Conservation (phyloP, 352 stramenopile species). For the Globisporangium irregulare region DNA sequence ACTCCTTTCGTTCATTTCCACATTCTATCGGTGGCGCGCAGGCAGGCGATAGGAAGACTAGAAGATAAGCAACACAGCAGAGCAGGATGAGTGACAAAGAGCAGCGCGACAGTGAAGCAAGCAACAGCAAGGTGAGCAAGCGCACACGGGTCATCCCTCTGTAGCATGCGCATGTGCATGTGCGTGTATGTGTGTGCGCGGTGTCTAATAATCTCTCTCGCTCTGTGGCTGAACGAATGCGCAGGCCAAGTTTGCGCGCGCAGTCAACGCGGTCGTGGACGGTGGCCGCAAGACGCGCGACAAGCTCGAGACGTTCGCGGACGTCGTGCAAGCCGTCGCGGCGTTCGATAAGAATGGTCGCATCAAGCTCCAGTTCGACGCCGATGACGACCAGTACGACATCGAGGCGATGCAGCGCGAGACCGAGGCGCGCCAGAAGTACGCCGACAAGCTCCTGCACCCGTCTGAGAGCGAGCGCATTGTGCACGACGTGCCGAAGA, state of each 20-base stretch:
- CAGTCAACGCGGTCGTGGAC: constrained; percentile 14
- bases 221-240: background rate
- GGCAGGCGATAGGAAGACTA: background rate
- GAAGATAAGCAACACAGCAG: background rate
- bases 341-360: constrained; percentile 24
- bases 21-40: constrained; percentile 4
- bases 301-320: constrained; percentile 16
- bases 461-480: constrained; percentile 1
- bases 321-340: constrained; percentile 18
- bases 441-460: constrained; percentile 14
- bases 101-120: constrained; percentile 1
- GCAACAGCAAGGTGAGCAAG: constrained; percentile 1
- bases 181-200: background rate
- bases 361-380: constrained; percentile 39
- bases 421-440: constrained; percentile 6
- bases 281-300: constrained; percentile 7
- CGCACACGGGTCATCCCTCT: background rate
- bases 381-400: constrained; percentile 26
- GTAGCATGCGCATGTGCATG: background rate
- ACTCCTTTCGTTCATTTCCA: background rate
- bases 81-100: background rate
- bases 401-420: constrained; percentile 22
- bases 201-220: background rate
- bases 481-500: constrained; percentile 18
- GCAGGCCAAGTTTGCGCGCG: constrained; percentile 13